Base-by-base conservation (phyloP, 306 rosid genomes). In the Erythrophleum fordii region DNA sequence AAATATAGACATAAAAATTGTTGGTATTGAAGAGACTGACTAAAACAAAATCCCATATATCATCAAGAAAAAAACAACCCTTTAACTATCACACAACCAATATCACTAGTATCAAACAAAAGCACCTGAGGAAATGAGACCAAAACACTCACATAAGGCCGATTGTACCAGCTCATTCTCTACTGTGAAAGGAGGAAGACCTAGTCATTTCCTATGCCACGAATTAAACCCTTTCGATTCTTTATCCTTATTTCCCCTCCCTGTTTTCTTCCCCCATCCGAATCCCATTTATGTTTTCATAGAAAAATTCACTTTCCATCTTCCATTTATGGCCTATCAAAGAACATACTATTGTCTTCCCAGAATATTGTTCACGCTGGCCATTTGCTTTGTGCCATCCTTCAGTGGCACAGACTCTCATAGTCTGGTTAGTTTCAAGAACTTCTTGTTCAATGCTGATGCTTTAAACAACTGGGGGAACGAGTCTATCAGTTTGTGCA, bases 391-490 rank as follows among this genome's bases (percentile, higher is more conserved):
- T 29, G 68, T 66, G 52, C 81, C 89, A 16, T 69, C 85, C 0
- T 53, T 77, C 1, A 79, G 80, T 5, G 84, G 72, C 2, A 28
- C 34, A 1, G 72, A 77, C 20, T 82, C 53, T 11, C 73, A 75
- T 35, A 52, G 71, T 45, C 87, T 94, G 72, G 18, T 82, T 44
- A 82, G 73, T 56, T 91, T 94, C 88, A 91, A 22, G 84, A 39
- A 10, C 14, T 89, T 61, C 69, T 73, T 94, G 69, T 79, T 88
- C 18, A 83, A 87, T 52, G 3, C 13, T 25, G 0, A 37, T 2
- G 92, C 87, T 18, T 69, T 92, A 28, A 23, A 23, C 37, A 60
- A 82, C 52, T 92, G 98, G 97, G 77, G 90, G 86, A 72, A 79
- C n/a, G 55, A 58, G 29, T 44, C 90, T 12, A 62, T 48, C 12